A percentile compares a stretch with the other conserved stretches of the same genome.
phyloP scores from a whole-genome alignment of 2,329 filamentous ascomycete species.

The Parastagonospora avenae region DNA sequence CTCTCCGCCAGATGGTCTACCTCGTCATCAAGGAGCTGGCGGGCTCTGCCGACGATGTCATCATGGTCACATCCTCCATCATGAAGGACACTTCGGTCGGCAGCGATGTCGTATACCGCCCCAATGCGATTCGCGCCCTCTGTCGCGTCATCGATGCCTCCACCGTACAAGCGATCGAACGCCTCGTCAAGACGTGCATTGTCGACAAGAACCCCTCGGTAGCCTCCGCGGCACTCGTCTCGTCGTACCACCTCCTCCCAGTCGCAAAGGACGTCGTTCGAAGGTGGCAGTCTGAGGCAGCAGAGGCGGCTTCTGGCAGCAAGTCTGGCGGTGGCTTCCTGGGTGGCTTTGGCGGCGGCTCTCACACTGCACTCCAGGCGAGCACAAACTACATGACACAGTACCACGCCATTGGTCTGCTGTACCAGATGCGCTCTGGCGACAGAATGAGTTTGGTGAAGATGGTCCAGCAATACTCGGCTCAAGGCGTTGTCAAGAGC shows the following conservation, averaged over 20 bases:
- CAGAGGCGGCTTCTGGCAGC: slow-evolving; percentile 88
- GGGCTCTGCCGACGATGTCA: slow-evolving; percentile 94
- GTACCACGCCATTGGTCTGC: slow-evolving; percentile 94
- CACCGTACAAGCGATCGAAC: slow-evolving; percentile 96
- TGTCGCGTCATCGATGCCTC: slow-evolving; percentile 95
- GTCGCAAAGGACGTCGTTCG: slow-evolving; percentile 94
- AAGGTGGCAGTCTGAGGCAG: slow-evolving; percentile 98
- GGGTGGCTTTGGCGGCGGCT: slow-evolving; percentile 84
- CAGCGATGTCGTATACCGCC: slow-evolving; percentile 80
- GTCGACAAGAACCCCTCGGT: slow-evolving; percentile 99
- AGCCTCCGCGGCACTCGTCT: slow-evolving; percentile 92
- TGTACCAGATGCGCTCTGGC: slow-evolving; percentile 97
- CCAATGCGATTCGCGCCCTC: slow-evolving; percentile 92
- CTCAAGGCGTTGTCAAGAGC: slow-evolving; percentile 90
- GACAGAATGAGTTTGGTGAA: slow-evolving; percentile 98
- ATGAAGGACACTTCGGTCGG: slow-evolving; percentile 99
- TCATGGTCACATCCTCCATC: slow-evolving; percentile 99
- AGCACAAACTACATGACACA: slow-evolving; percentile 94
- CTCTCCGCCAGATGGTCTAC: slow-evolving; percentile 98
- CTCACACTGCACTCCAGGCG: slow-evolving; percentile 71
- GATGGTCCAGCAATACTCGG: slow-evolving; percentile 99
- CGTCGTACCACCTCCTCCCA: slow-evolving; percentile 95
- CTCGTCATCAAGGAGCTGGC: slow-evolving; percentile 97
- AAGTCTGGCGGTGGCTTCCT: slow-evolving; percentile 92
- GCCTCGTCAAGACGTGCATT: slow-evolving; percentile 98